A percentile compares a stretch with the other conserved stretches of the same genome.
Evolutionary conservation across 306 rosid genomes (phyloP).

Genomic region (Carpinus viminea): DNA sequence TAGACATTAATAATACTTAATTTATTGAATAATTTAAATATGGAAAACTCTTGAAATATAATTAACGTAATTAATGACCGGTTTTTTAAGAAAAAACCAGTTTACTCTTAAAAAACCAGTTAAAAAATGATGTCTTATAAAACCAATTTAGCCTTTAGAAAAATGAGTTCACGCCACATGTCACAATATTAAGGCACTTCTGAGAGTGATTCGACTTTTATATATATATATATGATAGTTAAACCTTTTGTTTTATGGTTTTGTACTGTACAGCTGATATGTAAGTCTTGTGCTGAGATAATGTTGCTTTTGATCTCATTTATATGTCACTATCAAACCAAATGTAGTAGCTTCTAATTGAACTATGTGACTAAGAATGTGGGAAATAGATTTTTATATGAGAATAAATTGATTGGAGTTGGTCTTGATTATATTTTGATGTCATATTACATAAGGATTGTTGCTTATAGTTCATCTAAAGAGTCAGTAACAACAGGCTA

Average conservation of each 20-base stretch:
- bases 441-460: not conserved
- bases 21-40: no score
- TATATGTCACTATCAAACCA: not conserved
- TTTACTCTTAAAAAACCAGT: no score
- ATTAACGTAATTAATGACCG: no score
- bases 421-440: conserved; percentile 18
- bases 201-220: no score
- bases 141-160: no score
- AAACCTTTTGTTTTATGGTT: conserved; percentile 17
- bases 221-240: no score
- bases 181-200: no score
- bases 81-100: no score
- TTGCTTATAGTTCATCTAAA: not conserved
- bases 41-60: no score
- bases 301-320: conserved; percentile 14
- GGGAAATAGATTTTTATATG: conserved; percentile 14
- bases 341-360: not conserved
- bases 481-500: not conserved
- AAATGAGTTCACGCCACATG: no score
- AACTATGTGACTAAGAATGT: conserved; percentile 17
- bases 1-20: no score
- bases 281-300: conserved; percentile 14
- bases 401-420: conserved; percentile 19
- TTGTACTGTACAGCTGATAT: not conserved
- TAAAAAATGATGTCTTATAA: no score